Conservation (phyloP, 208 protist genomes). For the Strigomonas culicis region DNA sequence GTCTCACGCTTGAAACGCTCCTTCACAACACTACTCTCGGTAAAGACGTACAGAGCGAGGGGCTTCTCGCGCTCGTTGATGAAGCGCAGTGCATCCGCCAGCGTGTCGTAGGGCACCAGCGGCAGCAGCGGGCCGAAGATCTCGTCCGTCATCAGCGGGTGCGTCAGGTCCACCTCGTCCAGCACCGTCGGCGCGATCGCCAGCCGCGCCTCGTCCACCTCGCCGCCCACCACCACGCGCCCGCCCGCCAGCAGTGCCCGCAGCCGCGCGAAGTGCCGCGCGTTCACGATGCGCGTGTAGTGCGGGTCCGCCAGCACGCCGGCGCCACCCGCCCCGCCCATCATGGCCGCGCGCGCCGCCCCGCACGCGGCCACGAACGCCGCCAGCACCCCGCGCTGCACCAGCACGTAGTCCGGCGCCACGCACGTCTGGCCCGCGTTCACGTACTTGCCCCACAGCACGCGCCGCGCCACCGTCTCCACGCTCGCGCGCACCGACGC, state of each 20-base stretch:
- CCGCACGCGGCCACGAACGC: conserved; percentile 49
- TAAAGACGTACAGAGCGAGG: conserved; percentile 91
- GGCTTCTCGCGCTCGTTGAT: conserved; percentile 66
- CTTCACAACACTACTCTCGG: conserved; percentile 27
- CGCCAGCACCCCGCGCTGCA: conserved; percentile 39
- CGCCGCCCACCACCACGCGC: conserved; percentile 66
- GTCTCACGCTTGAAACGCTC: conserved; percentile 34
- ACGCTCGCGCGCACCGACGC: conserved; percentile 27
- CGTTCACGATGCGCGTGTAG: conserved; percentile 45
- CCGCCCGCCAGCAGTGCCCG: conserved; percentile 27
- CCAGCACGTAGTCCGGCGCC: conserved; percentile 88
- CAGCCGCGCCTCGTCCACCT: conserved; percentile 35
- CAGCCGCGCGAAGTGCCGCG: conserved; percentile 42
- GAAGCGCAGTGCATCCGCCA: conserved; percentile 56
- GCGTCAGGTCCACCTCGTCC: conserved; percentile 26
- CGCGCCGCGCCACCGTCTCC: conserved; percentile 43
- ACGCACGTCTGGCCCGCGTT: conserved; percentile 91
- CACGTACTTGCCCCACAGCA: conserved; percentile 71
- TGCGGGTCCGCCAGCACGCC: conserved; percentile 11
- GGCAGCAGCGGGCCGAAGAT: conserved; percentile 94
- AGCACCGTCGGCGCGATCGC: conserved; percentile 88
- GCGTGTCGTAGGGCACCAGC: conserved; percentile 39
- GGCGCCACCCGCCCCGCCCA: not conserved
- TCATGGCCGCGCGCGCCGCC: conserved; percentile 15
- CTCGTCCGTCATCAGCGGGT: conserved; percentile 76